A percentile compares a stretch with the other conserved stretches of the same genome.
Conservation (phyloP, 2,329 filamentous ascomycete genomes). For the Ophiobolus disseminans region DNA sequence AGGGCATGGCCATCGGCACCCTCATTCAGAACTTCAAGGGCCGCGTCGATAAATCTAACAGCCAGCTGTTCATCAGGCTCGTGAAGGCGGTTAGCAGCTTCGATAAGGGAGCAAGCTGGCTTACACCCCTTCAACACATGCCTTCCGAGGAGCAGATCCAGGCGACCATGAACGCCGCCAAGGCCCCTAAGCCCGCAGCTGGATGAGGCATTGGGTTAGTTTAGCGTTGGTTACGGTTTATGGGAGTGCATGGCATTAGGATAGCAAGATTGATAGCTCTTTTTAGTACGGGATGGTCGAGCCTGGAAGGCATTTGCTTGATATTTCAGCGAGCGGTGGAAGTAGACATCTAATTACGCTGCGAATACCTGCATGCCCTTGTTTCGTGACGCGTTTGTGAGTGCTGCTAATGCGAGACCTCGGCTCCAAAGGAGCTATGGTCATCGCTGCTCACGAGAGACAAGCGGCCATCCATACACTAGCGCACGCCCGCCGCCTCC, state of each 20-base stretch:
- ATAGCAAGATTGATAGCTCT: too few relatives aligned
- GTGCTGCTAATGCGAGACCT: too few relatives aligned
- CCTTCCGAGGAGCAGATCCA: conserved; percentile 39
- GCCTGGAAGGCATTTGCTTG: too few relatives aligned
- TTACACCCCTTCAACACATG: conserved; percentile 40
- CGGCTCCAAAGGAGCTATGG: too few relatives aligned
- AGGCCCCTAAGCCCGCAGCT: conserved; percentile 14
- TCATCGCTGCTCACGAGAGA: too few relatives aligned
- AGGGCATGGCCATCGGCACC: conserved; percentile 53
- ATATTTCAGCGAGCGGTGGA: not conserved
- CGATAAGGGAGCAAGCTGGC: conserved; percentile 37
- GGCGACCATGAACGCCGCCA: conserved; percentile 22
- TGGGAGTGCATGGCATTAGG: too few relatives aligned
- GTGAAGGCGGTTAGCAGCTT: conserved; percentile 50
- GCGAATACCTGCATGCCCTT: not conserved
- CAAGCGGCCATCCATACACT: not conserved
- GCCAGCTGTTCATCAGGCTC: conserved; percentile 51
- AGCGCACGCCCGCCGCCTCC: not conserved
- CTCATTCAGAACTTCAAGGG: conserved; percentile 53
- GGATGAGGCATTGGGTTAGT: too few relatives aligned
- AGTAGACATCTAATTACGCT: not conserved
- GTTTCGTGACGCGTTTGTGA: not conserved
- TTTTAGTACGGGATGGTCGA: too few relatives aligned
- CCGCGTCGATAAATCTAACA: conserved; percentile 47
- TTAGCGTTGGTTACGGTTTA: too few relatives aligned